Evolutionary conservation across 345 rosid species (phyloP).

Genomic region (Populus ilicifolia): DNA sequence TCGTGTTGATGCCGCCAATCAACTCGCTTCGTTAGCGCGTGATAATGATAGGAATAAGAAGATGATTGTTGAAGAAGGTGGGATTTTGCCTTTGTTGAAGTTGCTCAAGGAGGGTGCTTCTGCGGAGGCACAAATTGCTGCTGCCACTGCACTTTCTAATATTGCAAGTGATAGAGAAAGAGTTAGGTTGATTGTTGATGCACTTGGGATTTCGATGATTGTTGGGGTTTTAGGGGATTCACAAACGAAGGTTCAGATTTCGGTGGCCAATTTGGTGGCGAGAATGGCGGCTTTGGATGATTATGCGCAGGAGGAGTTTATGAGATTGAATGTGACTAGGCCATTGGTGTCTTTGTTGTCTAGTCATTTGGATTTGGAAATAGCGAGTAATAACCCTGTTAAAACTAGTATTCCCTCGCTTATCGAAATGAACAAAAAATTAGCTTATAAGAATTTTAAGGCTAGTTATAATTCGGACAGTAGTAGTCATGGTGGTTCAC

Average conservation of each 20-base stretch:
- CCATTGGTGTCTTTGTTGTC: constrained; percentile 46
- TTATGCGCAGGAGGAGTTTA: constrained; percentile 44
- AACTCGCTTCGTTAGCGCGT: constrained; percentile 45
- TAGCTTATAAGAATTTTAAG: constrained; percentile 16
- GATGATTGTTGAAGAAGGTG: constrained; percentile 61
- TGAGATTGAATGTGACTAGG: constrained; percentile 43
- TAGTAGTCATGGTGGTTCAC: constrained; percentile 35
- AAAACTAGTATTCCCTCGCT: constrained; percentile 47
- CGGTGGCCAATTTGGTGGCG: constrained; percentile 49
- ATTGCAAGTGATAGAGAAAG: constrained; percentile 36
- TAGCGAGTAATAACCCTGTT: constrained; percentile 14
- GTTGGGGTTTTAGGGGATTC: constrained; percentile 50
- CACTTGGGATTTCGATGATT: constrained; percentile 38
- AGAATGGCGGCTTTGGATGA: constrained; percentile 45
- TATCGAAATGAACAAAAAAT: constrained; percentile 49
- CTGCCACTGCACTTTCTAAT: constrained; percentile 37
- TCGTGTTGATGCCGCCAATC: constrained; percentile 48
- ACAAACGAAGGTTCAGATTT: constrained; percentile 42
- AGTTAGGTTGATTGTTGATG: constrained; percentile 34
- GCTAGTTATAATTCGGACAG: constrained; percentile 30
- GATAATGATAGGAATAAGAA: constrained; percentile 57
- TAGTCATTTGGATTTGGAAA: constrained; percentile 32
- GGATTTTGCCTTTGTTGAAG: constrained; percentile 44
- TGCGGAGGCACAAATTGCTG: constrained; percentile 49
- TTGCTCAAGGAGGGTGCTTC: constrained; percentile 48